These are phyloP conservation scores for Drosera spatulata DNA, from an alignment of 179 eudicot species.

Conservation along the genomic window DNA sequence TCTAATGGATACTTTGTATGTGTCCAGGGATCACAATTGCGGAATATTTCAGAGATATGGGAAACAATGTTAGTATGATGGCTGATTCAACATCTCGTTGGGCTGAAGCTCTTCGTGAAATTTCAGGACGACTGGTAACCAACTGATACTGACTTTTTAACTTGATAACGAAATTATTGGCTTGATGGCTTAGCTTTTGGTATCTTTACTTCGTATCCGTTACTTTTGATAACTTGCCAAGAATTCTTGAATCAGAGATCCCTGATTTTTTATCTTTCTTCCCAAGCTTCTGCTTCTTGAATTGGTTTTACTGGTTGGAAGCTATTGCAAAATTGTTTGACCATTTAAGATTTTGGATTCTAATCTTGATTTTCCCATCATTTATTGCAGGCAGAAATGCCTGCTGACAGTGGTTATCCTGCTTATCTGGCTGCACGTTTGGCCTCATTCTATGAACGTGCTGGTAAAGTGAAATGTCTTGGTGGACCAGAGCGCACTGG, in stretches of 20 bases:
- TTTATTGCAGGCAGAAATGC: constrained; percentile 91
- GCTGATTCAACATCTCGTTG: constrained; percentile 99
- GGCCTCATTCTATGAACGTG: constrained; percentile 98
- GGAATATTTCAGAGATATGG: constrained; percentile 99
- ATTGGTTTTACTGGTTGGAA: no score
- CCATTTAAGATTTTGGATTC: no score
- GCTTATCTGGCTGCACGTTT: constrained; percentile 99
- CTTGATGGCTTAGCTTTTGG: neutral
- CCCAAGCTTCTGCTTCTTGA: no score
- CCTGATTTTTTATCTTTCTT: neutral
- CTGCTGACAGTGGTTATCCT: constrained; percentile 99
- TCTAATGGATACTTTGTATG: neutral
- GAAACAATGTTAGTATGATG: constrained; percentile 99
- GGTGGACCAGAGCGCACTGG: constrained; percentile 97
- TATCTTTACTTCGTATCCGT: neutral
- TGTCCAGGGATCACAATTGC: constrained; percentile 88
- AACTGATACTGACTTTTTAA: neutral
- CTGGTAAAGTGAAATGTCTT: constrained; percentile 98
- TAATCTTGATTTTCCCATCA: neutral
- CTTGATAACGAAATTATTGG: no score
- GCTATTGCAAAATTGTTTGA: no score
- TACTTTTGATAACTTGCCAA: no score
- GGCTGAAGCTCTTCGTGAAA: constrained; percentile 99
- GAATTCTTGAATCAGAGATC: neutral
- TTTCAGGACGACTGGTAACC: constrained; percentile 96